phyloP scores from a whole-genome alignment of 208 protist species.

The Trypanosoma caninum region DNA sequence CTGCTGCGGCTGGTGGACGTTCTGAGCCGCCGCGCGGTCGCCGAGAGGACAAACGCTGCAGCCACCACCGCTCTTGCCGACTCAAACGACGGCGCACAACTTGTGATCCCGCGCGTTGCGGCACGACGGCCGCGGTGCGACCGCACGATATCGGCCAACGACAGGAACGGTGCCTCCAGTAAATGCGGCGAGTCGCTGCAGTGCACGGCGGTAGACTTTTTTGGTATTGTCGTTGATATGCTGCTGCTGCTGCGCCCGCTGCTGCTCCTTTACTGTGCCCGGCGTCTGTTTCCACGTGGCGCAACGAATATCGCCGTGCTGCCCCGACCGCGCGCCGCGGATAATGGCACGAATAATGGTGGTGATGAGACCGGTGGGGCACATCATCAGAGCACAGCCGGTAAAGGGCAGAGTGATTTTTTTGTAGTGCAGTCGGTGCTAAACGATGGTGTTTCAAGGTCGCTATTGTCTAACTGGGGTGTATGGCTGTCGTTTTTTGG shows the following conservation, averaged over 20 bases:
- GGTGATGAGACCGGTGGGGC: not conserved
- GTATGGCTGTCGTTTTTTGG: conserved; percentile 47
- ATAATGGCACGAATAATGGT: conserved; percentile 15
- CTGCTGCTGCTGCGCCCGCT: conserved; percentile 70
- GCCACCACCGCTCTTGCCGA: too few species aligned
- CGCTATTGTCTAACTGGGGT: conserved; percentile 52
- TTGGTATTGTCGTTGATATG: conserved; percentile 64
- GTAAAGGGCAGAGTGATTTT: conserved; percentile 10
- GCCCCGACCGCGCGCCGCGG: conserved; percentile 21
- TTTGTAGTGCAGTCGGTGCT: conserved; percentile 26
- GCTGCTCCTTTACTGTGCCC: conserved; percentile 45
- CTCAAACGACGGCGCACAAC: too few species aligned
- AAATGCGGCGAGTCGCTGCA: conserved; percentile 28
- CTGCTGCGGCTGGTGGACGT: conserved; percentile 16
- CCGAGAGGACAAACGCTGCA: too few species aligned
- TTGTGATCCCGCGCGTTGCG: conserved; percentile 75
- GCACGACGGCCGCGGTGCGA: conserved; percentile 28
- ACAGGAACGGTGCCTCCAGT: too few species aligned
- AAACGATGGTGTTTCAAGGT: conserved; percentile 26
- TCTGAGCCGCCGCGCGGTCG: too few species aligned
- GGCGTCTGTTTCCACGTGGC: conserved; percentile 34
- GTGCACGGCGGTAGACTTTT: conserved; percentile 67
- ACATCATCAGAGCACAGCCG: not conserved
- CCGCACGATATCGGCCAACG: too few species aligned
- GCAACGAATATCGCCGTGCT: conserved; percentile 19